Conservation (phyloP, 2,329 filamentous ascomycete genomes). For the Coniochaeta sp. region DNA sequence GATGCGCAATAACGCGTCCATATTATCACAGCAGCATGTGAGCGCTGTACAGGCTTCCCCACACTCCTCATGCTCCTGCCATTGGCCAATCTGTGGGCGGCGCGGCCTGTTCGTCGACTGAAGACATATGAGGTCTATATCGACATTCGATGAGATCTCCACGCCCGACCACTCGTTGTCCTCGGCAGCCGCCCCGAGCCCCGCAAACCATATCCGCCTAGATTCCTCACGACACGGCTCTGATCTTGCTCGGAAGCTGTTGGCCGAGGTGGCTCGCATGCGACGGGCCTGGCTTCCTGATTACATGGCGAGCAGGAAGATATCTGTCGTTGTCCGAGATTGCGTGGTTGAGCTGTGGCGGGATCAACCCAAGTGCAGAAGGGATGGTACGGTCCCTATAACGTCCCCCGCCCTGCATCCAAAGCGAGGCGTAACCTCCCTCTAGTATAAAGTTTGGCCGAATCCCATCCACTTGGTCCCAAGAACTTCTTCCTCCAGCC, state of each 20-base stretch:
- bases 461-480: conserved; percentile 6
- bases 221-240: conserved; percentile 13
- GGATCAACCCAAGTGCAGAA: conserved; percentile 3
- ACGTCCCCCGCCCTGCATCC: not conserved
- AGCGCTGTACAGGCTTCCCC: conserved; percentile 2
- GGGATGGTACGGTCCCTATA: not conserved
- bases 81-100: conserved; percentile 13
- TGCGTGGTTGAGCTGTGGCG: not conserved
- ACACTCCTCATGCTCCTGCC: not conserved
- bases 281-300: conserved; percentile 27
- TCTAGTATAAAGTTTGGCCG: conserved; percentile 18
- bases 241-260: conserved; percentile 19
- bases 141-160: conserved; percentile 15
- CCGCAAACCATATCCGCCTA: conserved; percentile 15
- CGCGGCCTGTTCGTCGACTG: conserved; percentile 10
- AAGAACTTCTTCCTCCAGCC: conserved; percentile 6
- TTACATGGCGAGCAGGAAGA: conserved; percentile 13
- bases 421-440: not conserved
- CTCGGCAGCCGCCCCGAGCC: conserved; percentile 11
- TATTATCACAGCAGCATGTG: not conserved
- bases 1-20: conserved; percentile 13
- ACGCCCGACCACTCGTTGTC: conserved; percentile 10
- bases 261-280: conserved; percentile 18
- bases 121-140: conserved; percentile 15
- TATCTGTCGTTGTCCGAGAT: conserved; percentile 3